Evolutionary conservation across 805 yeast species (phyloP), one percentile per base, ranked within the genome.

Genomic region (Myxozyma kluyveri): DNA sequence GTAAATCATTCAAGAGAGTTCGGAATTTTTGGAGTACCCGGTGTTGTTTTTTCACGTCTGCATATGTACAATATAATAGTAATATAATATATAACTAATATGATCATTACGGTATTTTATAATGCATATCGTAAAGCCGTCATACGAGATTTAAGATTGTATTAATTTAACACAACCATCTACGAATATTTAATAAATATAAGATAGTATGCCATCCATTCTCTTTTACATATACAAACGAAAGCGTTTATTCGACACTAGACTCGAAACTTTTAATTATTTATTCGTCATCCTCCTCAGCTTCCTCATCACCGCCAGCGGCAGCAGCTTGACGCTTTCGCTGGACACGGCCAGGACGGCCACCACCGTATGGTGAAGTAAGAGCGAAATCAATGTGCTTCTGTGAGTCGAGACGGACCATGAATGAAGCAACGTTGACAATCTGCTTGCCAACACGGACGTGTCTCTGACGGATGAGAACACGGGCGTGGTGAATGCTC

Each of bases 341-440:
- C 86, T 93, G 95, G 73, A 88, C 96, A 84, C 99, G 93, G 77
- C 99, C 99, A 69, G 99, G 95, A 83, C 99, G 91, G 70, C 96
- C 99, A 81, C 99, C 99, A 78, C 99, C 99, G 90, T 88, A 91
- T 77, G 99, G 99, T 67, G 99, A 93, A 76, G 88, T 88, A 75
- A 93, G 86, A 71, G 99, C 95, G 72, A 91, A 93, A 84, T 93
- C 98, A 79, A 93, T 88, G 89, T 93, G 98, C 87, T 93, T 93
- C 81, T 93, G 99, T 67, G 99, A 90, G 82, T 93, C 99, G 75
- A 93, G 86, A 83, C 99, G 95, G 65, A 93, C 99, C 85, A 90
- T 86, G 91, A 93, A 93, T 65, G 98, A 91, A 78, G 99, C 98
- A 67, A 93, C 86, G 82, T 83, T 87, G 77, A 93, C 99, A 69